Evolutionary conservation across 2,329 filamentous ascomycete genomes (phyloP).

Genomic region (Phyllosticta citribraziliensis): DNA sequence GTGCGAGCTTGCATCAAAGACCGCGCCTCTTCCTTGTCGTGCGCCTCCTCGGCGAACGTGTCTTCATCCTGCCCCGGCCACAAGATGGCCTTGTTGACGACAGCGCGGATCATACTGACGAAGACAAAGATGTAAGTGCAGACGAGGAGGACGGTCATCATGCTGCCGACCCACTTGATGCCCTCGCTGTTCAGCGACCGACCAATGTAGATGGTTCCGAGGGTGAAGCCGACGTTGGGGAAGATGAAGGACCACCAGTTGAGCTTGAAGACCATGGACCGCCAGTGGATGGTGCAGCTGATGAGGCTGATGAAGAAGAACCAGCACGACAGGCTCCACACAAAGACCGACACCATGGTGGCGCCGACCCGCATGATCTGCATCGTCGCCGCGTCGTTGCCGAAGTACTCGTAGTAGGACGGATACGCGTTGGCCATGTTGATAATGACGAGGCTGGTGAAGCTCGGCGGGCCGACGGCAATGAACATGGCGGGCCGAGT

Average conservation of each 20-base stretch:
- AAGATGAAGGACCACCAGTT: conserved; percentile 53
- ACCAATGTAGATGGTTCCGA: conserved; percentile 32
- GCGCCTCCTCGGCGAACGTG: not conserved
- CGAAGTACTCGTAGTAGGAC: conserved; percentile 27
- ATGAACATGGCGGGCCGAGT: conserved; percentile 64
- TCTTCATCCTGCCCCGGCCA: conserved; percentile 35
- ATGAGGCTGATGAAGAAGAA: conserved; percentile 39
- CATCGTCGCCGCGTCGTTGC: conserved; percentile 19
- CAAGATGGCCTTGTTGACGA: conserved; percentile 44
- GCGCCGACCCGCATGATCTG: conserved; percentile 38
- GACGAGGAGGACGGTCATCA: conserved; percentile 43
- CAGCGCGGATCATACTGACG: conserved; percentile 40
- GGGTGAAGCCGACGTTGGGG: conserved; percentile 32
- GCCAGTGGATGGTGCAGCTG: conserved; percentile 44
- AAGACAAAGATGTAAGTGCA: conserved; percentile 47
- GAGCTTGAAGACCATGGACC: conserved; percentile 29
- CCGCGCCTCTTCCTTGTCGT: not conserved
- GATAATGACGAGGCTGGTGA: conserved; percentile 60
- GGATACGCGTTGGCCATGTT: conserved; percentile 52
- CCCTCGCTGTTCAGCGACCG: conserved; percentile 25
- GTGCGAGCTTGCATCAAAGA: not conserved
- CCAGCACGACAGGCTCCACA: conserved; percentile 57
- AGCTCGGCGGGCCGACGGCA: conserved; percentile 62
- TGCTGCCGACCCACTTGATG: conserved; percentile 32
- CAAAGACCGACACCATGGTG: conserved; percentile 41